Conservation (phyloP, 1,139 yeast species). For the Geotrichum macrosporum region DNA sequence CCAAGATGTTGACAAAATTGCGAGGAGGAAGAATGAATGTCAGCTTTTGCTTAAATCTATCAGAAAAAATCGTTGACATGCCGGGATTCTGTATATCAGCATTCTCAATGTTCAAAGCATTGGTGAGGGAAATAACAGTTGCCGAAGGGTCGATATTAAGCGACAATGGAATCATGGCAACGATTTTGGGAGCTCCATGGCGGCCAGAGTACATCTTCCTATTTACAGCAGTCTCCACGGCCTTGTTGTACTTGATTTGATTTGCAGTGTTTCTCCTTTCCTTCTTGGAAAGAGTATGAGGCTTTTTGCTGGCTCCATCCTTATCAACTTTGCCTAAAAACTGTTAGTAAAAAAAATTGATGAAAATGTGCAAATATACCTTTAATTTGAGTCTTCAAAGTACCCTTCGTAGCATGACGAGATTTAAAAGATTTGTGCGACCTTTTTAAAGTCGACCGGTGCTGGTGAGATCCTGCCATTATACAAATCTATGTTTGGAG, state of each 20-base stretch:
- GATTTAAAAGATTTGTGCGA: constrained; percentile 88
- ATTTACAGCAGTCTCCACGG: constrained; percentile 43
- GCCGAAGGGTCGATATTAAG: constrained; percentile 58
- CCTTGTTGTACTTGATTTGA: constrained; percentile 73
- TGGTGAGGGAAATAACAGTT: constrained; percentile 47
- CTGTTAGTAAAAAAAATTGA: background rate
- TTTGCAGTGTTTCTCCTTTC: constrained; percentile 77
- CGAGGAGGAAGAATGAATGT: constrained; percentile 65
- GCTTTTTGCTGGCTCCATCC: constrained; percentile 44
- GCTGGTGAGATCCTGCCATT: constrained; percentile 47
- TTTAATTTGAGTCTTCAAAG: constrained; percentile 69
- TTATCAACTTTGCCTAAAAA: constrained; percentile 62
- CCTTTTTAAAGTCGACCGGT: constrained; percentile 75
- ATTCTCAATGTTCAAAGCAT: constrained; percentile 30
- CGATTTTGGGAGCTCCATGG: constrained; percentile 75
- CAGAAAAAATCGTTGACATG: constrained; percentile 40
- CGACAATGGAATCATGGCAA: constrained; percentile 77
- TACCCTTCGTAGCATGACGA: constrained; percentile 86
- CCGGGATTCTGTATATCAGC: constrained; percentile 38
- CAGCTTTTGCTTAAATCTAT: constrained; percentile 68
- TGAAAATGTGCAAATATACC: constrained; percentile 42
- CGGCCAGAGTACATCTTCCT: constrained; percentile 76
- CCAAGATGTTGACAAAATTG: constrained; percentile 66
- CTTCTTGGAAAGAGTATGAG: constrained; percentile 48
- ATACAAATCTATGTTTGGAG: background rate